These are phyloP conservation scores for Sanghuangporus sanghuang DNA, from an alignment of 1,284 basidiomycete genomes.

Conservation along the genomic window DNA sequence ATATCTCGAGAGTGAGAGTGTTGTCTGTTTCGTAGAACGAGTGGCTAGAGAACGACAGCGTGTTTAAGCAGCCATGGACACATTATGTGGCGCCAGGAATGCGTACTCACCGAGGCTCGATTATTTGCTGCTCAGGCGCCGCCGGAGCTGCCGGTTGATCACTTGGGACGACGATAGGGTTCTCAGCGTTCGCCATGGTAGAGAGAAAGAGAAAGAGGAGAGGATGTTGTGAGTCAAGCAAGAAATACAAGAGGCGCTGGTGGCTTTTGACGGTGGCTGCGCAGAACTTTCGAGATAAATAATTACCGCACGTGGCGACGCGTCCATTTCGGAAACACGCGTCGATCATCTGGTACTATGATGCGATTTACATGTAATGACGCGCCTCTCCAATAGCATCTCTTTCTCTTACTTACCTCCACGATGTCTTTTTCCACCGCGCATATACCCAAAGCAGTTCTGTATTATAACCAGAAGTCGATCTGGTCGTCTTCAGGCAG, in stretches of 20 bases:
- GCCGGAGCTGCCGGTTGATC: neutral
- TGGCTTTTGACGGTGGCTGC: neutral
- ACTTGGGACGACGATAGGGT: slow-evolving; percentile 1
- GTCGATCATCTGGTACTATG: neutral
- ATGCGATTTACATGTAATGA: neutral
- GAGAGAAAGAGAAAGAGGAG: neutral
- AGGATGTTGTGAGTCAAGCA: neutral
- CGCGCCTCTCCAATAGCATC: neutral
- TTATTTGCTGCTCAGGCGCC: neutral
- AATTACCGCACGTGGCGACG: neutral
- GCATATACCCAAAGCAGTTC: slow-evolving; percentile 48
- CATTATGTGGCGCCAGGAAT: neutral
- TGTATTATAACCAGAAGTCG: slow-evolving; percentile 52
- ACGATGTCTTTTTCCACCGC: slow-evolving; percentile 11
- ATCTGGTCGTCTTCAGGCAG: slow-evolving; percentile 60
- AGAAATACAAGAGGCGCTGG: neutral
- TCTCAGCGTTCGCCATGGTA: slow-evolving; percentile 1
- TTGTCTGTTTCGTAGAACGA: slow-evolving; percentile 88
- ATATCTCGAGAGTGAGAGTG: slow-evolving; percentile 67
- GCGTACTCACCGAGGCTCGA: slow-evolving; percentile 8
- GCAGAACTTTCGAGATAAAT: slow-evolving; percentile 11
- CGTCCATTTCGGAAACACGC: neutral
- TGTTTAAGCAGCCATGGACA: neutral
- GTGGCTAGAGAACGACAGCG: slow-evolving; percentile 56
- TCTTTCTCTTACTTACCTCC: slow-evolving; percentile 20